Percentiles rank a stretch among this genome's conserved stretches.
phyloP scores from a whole-genome alignment of 2,329 filamentous ascomycete genomes.

The Neonectria hederae region DNA sequence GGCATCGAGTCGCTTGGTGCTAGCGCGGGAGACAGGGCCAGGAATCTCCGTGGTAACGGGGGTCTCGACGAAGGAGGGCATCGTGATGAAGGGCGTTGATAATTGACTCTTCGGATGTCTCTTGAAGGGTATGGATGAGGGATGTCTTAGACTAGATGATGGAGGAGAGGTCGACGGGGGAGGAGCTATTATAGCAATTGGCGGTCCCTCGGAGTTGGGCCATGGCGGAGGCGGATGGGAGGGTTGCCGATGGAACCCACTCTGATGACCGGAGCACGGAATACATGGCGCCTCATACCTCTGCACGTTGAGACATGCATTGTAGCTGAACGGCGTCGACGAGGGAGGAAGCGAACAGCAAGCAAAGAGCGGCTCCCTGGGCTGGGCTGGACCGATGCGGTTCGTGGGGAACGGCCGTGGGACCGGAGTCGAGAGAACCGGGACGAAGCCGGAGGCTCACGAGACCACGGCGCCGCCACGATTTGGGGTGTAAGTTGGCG shows the following conservation, averaged over 20 bases:
- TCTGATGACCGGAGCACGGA: not conserved
- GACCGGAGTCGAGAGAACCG: slow-evolving; percentile 42
- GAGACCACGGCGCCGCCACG: slow-evolving; percentile 39
- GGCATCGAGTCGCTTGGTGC: slow-evolving; percentile 54
- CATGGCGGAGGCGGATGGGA: not conserved
- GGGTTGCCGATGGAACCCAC: slow-evolving; percentile 21
- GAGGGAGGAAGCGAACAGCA: not conserved
- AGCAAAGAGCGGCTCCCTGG: slow-evolving; percentile 14
- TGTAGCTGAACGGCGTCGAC: not conserved
- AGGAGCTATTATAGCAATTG: slow-evolving; percentile 43
- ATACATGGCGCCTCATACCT: not conserved
- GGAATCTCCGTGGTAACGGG: slow-evolving; percentile 51
- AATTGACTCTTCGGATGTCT: slow-evolving; percentile 28
- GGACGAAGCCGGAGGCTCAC: slow-evolving; percentile 41
- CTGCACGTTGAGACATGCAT: not conserved
- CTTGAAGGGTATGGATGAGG: slow-evolving; percentile 21
- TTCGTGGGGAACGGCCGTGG: slow-evolving; percentile 39
- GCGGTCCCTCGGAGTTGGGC: not conserved
- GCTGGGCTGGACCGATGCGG: slow-evolving; percentile 23
- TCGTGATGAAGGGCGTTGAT: slow-evolving; percentile 37
- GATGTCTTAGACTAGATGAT: slow-evolving; percentile 29
- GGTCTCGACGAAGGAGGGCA: slow-evolving; percentile 47
- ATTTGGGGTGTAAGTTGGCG: slow-evolving; percentile 12
- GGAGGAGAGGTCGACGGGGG: slow-evolving; percentile 29
- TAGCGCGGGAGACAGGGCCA: slow-evolving; percentile 52